These are phyloP conservation scores for Silene vulgaris DNA, from an alignment of 179 eudicot genomes.

Conservation along the genomic window DNA sequence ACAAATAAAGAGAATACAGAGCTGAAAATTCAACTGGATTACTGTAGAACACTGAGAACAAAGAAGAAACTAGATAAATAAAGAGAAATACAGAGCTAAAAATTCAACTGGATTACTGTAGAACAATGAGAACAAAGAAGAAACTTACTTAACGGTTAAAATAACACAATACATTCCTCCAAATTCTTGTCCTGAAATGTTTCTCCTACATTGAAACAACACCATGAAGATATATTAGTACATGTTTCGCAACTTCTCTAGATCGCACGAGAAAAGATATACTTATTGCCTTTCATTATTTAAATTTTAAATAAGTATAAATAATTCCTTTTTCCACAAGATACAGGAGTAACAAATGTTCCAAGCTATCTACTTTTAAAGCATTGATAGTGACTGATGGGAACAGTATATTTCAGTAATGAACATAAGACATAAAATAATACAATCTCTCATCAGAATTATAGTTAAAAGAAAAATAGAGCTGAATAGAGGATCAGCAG, in stretches of 20 bases:
- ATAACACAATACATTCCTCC: slow-evolving; percentile 92
- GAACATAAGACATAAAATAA: neutral
- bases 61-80: slow-evolving; percentile 24
- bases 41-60: neutral
- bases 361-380: neutral
- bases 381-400: neutral
- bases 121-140: neutral
- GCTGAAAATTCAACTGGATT: neutral
- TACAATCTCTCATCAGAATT: neutral
- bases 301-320: neutral
- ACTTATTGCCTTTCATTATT: neutral
- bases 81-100: neutral
- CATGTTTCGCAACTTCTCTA: neutral
- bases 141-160: slow-evolving; percentile 62
- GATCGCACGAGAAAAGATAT: neutral
- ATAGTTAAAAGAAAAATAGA: neutral
- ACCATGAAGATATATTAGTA: neutral
- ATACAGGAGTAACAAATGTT: neutral
- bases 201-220: slow-evolving; percentile 59
- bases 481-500: neutral
- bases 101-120: neutral
- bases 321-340: neutral
- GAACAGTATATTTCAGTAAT: neutral
- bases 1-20: neutral
- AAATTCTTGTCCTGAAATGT: slow-evolving; percentile 92